These are phyloP conservation scores for Trichosporon coremiiforme DNA, from an alignment of 1,284 basidiomycete species.

Conservation along the genomic window DNA sequence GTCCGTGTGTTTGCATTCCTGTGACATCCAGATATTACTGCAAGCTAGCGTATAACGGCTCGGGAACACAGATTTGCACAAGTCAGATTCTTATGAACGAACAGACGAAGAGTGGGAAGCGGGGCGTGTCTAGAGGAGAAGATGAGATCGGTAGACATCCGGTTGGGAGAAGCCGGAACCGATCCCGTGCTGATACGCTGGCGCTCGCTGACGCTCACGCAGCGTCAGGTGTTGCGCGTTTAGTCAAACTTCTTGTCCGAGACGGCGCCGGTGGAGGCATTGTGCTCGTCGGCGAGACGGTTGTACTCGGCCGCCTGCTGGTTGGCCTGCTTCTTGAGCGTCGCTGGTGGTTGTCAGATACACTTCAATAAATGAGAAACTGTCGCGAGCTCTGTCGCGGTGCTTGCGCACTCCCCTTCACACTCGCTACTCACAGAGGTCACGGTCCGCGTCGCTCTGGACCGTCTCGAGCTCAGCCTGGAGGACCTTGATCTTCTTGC, in stretches of 20 bases:
- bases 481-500: slow-evolving; percentile 67
- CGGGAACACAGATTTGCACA: too few species aligned
- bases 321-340: slow-evolving; percentile 77
- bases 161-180: too few species aligned
- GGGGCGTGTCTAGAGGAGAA: not conserved
- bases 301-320: slow-evolving; percentile 79
- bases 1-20: not conserved
- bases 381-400: too few species aligned
- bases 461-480: slow-evolving; percentile 63
- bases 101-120: too few species aligned
- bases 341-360: slow-evolving; percentile 59
- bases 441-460: slow-evolving; percentile 62
- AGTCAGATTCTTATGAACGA: too few species aligned
- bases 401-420: not conserved
- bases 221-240: not conserved
- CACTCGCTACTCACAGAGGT: slow-evolving; percentile 66
- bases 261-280: slow-evolving; percentile 65
- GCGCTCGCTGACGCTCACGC: not conserved
- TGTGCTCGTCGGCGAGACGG: slow-evolving; percentile 74
- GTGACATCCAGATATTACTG: too few species aligned
- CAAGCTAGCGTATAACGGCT: too few species aligned
- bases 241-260: slow-evolving; percentile 60
- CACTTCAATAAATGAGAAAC: too few species aligned
- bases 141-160: too few species aligned
- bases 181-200: not conserved